Evolutionary conservation across 768 basidiomycete genomes (phyloP), one percentile per base, ranked within the genome.

Genomic region (Astraeus odoratus): DNA sequence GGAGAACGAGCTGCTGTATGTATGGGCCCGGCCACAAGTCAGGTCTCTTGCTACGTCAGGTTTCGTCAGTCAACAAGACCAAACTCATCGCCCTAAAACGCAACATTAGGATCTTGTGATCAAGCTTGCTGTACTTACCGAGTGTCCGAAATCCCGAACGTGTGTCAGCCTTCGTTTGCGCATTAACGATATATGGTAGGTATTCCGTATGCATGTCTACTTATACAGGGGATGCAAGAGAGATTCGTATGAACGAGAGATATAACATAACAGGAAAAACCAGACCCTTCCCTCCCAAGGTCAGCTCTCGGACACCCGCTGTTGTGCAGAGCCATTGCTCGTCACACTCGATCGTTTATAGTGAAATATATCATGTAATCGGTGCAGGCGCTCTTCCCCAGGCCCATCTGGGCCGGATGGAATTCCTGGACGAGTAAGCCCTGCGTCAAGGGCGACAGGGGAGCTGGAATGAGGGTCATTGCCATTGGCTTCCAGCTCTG

Each of bases 341-440:
- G 63, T 55, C 30, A 77, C 77, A 59, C 86, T 87, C 20, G 82
- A 77, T 43, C 86, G 76, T 30, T 58, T 66, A 64, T 91, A 90
- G 54, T 86, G 85, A 66, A 90, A 91, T 51, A 90, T 72, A 57
- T 86, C 79, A 58, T 90, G 88, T 42, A 91, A 61, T 54, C 82
- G 70, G 33, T 86, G 83, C 25, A 89, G 59, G 56, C 80, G 81
- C 43, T 87, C 83, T 53, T 84, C 79, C 27, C 64, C 72, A 22
- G 66, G 57, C 15, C 54, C 61, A 19, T 73, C 72, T 4, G 51
- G 8, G 53, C 37, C 55, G 50, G 42, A 62, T 12, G 37, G 20
- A 44, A 54, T 58, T 5, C 69, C 58, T 15, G 70, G 65, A 22
- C 65, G 70, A 41, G 70, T 65, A 16, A 54, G 61, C 44, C 53